Percentiles rank a stretch among this genome's conserved stretches.
phyloP scores from a whole-genome alignment of 179 eudicot genomes.

The Nepenthes alata region DNA sequence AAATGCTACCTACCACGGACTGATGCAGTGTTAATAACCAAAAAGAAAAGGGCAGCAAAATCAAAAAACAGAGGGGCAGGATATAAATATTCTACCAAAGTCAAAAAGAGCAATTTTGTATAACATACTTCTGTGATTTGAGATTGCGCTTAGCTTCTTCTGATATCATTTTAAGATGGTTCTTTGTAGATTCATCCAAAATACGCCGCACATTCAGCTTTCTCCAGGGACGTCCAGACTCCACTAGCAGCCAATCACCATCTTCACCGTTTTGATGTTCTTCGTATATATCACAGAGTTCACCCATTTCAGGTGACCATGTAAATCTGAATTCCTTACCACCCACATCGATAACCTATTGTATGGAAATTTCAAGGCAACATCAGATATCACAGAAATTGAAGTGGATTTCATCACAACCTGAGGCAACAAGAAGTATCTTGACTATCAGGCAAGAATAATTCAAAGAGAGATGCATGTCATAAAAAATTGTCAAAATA shows the following conservation, averaged over 20 bases:
- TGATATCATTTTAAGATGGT: conserved; percentile 82
- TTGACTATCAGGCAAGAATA: no score
- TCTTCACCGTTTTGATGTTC: conserved; percentile 75
- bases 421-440: no score
- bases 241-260: conserved; percentile 85
- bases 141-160: conserved; percentile 63
- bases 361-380: no score
- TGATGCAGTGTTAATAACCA: no score
- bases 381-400: no score
- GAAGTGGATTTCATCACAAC: no score
- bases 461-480: no score
- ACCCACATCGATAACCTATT: conserved; percentile 83
- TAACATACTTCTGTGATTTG: conserved; percentile 67
- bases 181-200: conserved; percentile 77
- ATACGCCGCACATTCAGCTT: conserved; percentile 78
- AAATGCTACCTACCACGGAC: no score
- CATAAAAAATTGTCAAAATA: no score
- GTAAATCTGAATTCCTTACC: conserved; percentile 78
- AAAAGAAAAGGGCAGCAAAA: no score
- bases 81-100: no score
- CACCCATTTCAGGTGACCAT: conserved; percentile 64
- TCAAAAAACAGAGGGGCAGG: no score
- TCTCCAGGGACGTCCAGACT: conserved; percentile 87
- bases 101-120: background rate
- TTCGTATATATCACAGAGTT: conserved; percentile 77